Evolutionary conservation across 352 stramenopile species (phyloP).

Genomic region (Globisporangium nodosum): DNA sequence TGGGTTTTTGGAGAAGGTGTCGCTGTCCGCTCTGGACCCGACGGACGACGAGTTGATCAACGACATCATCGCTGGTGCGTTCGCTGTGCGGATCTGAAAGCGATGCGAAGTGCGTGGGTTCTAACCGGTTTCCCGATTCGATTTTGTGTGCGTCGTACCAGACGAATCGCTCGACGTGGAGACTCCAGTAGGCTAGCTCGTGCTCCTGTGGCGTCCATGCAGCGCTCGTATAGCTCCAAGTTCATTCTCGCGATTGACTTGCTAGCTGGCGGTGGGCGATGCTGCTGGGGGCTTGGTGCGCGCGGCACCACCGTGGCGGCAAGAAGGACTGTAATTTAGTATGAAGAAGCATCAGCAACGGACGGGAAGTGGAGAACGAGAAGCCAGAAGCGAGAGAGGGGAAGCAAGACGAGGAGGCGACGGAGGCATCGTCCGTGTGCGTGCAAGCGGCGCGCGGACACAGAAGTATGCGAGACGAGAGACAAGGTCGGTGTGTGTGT

Average conservation of each 20-base stretch:
- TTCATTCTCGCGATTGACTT: not conserved
- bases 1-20: constrained; percentile 57
- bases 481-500: not conserved
- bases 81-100: not conserved
- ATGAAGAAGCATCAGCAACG: not conserved
- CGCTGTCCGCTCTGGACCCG: constrained; percentile 49
- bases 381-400: not conserved
- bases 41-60: constrained; percentile 47
- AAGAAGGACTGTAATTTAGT: constrained; percentile 11
- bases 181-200: constrained; percentile 10
- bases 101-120: not conserved
- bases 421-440: not conserved
- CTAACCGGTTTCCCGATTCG: not conserved
- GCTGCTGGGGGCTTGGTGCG: too few relatives aligned
- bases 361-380: not conserved
- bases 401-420: not conserved
- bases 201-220: not conserved
- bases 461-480: not conserved
- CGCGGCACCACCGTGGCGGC: too few relatives aligned
- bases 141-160: not conserved
- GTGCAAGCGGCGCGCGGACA: not conserved
- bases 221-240: not conserved
- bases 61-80: constrained; percentile 15
- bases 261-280: too few relatives aligned
- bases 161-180: constrained; percentile 18